Percentiles rank a stretch among this genome's conserved stretches.
phyloP scores from a whole-genome alignment of 805 yeast species.

The Cyberlindnera bimundalis region DNA sequence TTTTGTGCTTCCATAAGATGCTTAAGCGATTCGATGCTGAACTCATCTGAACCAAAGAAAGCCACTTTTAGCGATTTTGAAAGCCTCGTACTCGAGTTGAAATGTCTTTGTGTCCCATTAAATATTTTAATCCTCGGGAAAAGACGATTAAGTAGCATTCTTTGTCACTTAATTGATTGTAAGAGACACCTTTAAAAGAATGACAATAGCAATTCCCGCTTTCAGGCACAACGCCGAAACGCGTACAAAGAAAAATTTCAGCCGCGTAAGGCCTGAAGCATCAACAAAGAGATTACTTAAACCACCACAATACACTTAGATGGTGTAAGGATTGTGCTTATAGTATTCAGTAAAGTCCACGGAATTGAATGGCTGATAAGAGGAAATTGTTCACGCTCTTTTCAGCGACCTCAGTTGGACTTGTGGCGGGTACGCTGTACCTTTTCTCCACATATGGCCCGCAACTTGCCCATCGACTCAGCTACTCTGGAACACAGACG shows the following conservation, averaged over 20 bases:
- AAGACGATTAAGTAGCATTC: too few species aligned
- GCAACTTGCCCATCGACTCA: slow-evolving; percentile 58
- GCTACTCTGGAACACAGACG: slow-evolving; percentile 58
- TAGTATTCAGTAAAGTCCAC: too few species aligned
- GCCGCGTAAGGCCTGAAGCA: background rate
- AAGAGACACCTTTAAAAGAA: too few species aligned
- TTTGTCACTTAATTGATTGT: too few species aligned
- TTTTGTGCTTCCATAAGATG: slow-evolving; percentile 31
- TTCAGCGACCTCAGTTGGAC: slow-evolving; percentile 35
- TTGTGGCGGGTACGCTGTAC: slow-evolving; percentile 72
- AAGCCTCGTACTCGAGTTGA: background rate
- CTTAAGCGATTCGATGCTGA: slow-evolving; percentile 55
- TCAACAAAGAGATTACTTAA: background rate
- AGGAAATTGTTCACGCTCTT: slow-evolving; percentile 14
- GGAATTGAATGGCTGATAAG: slow-evolving; percentile 6
- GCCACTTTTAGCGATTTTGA: slow-evolving; percentile 38
- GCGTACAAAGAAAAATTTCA: background rate
- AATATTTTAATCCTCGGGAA: too few species aligned
- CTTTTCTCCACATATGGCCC: slow-evolving; percentile 77
- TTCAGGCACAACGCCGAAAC: slow-evolving; percentile 1
- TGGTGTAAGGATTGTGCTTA: background rate
- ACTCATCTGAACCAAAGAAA: slow-evolving; percentile 76
- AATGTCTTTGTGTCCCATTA: background rate
- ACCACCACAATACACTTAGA: background rate
- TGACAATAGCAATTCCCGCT: background rate